phyloP scores from a whole-genome alignment of 305 asterid species.

The Fraxinus ornus region DNA sequence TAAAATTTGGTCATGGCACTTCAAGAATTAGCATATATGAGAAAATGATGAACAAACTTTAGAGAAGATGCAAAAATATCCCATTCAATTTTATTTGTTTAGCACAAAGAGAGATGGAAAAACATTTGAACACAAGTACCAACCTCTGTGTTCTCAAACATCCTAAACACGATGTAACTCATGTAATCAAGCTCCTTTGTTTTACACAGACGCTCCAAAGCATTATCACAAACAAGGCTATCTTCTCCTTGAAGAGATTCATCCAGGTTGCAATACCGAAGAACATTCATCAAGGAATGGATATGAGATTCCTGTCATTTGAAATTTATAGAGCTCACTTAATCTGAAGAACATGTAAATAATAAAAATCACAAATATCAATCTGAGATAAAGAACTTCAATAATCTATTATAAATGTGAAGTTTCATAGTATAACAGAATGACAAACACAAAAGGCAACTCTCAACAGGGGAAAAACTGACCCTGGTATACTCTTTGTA shows the following conservation, averaged over 20 bases:
- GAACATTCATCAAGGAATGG: conserved; percentile 95
- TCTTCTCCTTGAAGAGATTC: conserved; percentile 89
- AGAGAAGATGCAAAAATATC: background rate
- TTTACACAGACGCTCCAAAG: conserved; percentile 72
- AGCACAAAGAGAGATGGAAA: conserved; percentile 9
- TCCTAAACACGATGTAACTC: conserved; percentile 88
- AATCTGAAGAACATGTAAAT: background rate
- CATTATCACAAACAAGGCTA: conserved; percentile 77
- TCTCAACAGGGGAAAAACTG: background rate
- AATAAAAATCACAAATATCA: background rate
- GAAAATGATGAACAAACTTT: background rate
- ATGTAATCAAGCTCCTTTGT: conserved; percentile 96
- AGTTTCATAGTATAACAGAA: background rate
- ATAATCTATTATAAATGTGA: background rate
- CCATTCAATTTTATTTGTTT: background rate
- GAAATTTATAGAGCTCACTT: conserved; percentile 13
- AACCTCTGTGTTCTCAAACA: conserved; percentile 95
- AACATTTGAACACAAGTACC: conserved; percentile 24
- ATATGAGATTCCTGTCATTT: conserved; percentile 88
- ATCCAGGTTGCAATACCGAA: conserved; percentile 95
- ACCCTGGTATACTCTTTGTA: background rate
- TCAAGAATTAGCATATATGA: background rate
- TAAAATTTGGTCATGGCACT: background rate
- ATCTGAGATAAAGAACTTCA: background rate
- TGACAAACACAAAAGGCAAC: background rate